Percentiles rank a stretch among this genome's conserved stretches.
phyloP scores from a whole-genome alignment of 495 filamentous ascomycete genomes.

The Bombardia bombarda region DNA sequence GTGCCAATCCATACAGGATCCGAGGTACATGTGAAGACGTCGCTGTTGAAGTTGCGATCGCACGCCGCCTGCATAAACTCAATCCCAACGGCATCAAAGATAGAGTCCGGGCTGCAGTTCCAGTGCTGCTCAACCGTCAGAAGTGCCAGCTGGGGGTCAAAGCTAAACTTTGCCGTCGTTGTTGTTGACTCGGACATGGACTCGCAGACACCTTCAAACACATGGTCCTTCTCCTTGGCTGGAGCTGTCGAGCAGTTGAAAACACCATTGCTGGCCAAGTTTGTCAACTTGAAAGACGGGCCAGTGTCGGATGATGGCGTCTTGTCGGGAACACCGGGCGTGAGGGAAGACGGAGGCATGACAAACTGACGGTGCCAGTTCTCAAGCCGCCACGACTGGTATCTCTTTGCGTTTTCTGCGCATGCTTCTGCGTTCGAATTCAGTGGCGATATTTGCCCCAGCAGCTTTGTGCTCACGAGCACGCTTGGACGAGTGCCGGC shows the following conservation, averaged over 20 bases:
- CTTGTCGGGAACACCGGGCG: not conserved
- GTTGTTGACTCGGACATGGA: slow-evolving; percentile 3
- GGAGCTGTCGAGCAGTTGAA: slow-evolving; percentile 18
- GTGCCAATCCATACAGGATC: slow-evolving; percentile 31
- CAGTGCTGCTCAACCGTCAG: slow-evolving; percentile 25
- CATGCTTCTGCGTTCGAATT: slow-evolving; percentile 21
- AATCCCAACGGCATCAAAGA: slow-evolving; percentile 19
- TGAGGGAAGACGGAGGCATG: slow-evolving; percentile 17
- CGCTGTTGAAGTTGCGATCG: slow-evolving; percentile 16
- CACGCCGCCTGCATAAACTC: slow-evolving; percentile 29
- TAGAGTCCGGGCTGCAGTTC: slow-evolving; percentile 16
- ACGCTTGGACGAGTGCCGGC: slow-evolving; percentile 9
- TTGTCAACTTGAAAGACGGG: slow-evolving; percentile 27
- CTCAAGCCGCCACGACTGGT: slow-evolving; percentile 31
- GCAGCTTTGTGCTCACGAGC: slow-evolving; percentile 14
- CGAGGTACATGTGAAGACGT: slow-evolving; percentile 26
- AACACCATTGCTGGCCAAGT: slow-evolving; percentile 18
- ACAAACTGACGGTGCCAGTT: slow-evolving; percentile 26
- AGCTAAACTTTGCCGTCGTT: slow-evolving; percentile 19
- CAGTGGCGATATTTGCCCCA: slow-evolving; percentile 6
- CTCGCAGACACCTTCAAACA: slow-evolving; percentile 19
- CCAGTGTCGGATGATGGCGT: slow-evolving; percentile 28
- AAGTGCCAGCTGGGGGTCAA: slow-evolving; percentile 24
- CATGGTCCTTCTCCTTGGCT: slow-evolving; percentile 7
- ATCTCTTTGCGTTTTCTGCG: slow-evolving; percentile 13